Conservation (phyloP, 176 grass and related monocot species). For the Oropetium thomaeum region DNA sequence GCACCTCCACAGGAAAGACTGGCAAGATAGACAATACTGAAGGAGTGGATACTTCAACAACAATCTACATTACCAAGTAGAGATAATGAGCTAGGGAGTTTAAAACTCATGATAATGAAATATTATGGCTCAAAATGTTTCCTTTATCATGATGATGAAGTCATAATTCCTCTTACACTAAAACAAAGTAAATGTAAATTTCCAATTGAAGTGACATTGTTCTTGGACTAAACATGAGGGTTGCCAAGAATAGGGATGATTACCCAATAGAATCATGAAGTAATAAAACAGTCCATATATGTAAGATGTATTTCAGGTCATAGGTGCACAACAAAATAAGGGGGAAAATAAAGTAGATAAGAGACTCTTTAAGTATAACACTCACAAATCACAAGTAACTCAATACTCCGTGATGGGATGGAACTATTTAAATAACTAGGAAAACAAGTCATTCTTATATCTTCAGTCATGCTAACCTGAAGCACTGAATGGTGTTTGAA, state of each 20-base stretch:
- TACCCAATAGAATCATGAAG: not conserved
- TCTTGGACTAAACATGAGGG: not conserved
- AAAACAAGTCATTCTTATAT: slow-evolving; percentile 27
- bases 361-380: not conserved
- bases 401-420: slow-evolving; percentile 1
- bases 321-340: not conserved
- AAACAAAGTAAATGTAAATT: slow-evolving; percentile 14
- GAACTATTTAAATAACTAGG: slow-evolving; percentile 15
- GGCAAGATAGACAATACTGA: slow-evolving; percentile 63
- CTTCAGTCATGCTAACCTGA: not conserved
- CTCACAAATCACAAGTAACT: slow-evolving; percentile 13
- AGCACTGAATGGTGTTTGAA: not conserved
- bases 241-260: not conserved
- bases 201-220: not conserved
- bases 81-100: slow-evolving; percentile 17
- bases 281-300: slow-evolving; percentile 1
- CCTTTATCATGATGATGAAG: not conserved
- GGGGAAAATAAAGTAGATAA: not conserved
- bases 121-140: not conserved
- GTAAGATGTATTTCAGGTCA: not conserved
- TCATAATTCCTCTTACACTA: not conserved
- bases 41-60: slow-evolving; percentile 79
- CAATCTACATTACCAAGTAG: slow-evolving; percentile 50
- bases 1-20: slow-evolving; percentile 79
- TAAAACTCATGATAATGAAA: slow-evolving; percentile 5